These are phyloP conservation scores for Caryocar brasiliense DNA, from an alignment of 441 rosid species.

Conservation along the genomic window DNA sequence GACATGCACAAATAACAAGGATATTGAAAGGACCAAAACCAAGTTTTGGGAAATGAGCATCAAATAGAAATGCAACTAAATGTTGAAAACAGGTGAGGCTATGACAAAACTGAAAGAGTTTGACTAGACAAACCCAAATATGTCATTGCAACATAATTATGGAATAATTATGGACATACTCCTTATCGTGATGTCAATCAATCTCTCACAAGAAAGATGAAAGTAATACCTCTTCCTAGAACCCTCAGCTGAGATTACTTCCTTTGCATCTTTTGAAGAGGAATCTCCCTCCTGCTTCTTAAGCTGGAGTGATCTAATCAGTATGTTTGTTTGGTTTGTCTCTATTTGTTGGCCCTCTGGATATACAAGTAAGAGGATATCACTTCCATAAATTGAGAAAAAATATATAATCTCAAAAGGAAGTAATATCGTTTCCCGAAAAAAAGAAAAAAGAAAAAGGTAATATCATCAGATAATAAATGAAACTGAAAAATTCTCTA, in stretches of 20 bases:
- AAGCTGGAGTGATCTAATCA: constrained; percentile 76
- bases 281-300: constrained; percentile 63
- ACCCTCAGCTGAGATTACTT: constrained; percentile 39
- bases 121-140: not conserved
- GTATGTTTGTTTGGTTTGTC: constrained; percentile 87
- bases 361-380: constrained; percentile 16
- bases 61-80: too few species aligned
- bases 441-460: too few species aligned
- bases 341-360: constrained; percentile 68
- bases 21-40: not conserved
- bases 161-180: too few species aligned
- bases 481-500: too few species aligned
- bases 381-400: constrained; percentile 5
- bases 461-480: too few species aligned
- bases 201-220: not conserved
- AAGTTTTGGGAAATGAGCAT: too few species aligned
- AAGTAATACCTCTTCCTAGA: constrained; percentile 67
- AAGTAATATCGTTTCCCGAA: too few species aligned
- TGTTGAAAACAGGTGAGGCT: too few species aligned
- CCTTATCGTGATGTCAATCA: constrained; percentile 4
- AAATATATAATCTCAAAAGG: not conserved
- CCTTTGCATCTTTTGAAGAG: constrained; percentile 49
- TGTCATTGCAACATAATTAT: not conserved
- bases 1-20: not conserved
- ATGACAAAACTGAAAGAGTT: too few species aligned